Percentiles rank a stretch among this genome's conserved stretches.
Evolutionary conservation across 768 basidiomycete species (phyloP).

Genomic region (Clathrus columnatus): DNA sequence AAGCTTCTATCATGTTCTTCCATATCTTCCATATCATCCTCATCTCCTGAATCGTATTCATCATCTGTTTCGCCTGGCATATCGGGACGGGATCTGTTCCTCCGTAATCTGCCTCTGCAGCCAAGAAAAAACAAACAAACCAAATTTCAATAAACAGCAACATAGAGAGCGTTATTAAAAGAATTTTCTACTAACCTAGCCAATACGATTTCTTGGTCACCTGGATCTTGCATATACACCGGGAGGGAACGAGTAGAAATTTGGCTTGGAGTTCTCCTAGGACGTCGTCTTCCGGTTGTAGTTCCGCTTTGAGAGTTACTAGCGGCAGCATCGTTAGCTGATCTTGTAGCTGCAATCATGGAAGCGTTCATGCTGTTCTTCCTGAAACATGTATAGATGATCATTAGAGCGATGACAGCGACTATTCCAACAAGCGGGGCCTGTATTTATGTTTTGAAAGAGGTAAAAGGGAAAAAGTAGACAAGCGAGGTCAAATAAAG

Average conservation of each 20-base stretch:
- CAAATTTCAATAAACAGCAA: background rate
- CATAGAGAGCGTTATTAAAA: background rate
- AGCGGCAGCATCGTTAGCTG: background rate
- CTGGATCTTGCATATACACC: slow-evolving; percentile 76
- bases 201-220: slow-evolving; percentile 74
- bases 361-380: background rate
- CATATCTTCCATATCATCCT: background rate
- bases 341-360: background rate
- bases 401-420: background rate
- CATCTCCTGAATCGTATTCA: too few relatives aligned
- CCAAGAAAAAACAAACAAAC: background rate
- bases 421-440: slow-evolving; percentile 4
- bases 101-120: background rate
- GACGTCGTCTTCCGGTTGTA: slow-evolving; percentile 20
- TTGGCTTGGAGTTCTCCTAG: slow-evolving; percentile 64
- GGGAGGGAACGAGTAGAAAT: slow-evolving; percentile 73
- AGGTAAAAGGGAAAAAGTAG: background rate
- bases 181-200: slow-evolving; percentile 28
- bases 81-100: slow-evolving; percentile 4
- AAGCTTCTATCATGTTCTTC: background rate
- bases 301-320: background rate
- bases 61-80: background rate
- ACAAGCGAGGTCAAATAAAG: too few relatives aligned
- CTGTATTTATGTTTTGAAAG: background rate
- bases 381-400: background rate